Evolutionary conservation across 768 basidiomycete species (phyloP).

Genomic region (Phaeotremella fagi): DNA sequence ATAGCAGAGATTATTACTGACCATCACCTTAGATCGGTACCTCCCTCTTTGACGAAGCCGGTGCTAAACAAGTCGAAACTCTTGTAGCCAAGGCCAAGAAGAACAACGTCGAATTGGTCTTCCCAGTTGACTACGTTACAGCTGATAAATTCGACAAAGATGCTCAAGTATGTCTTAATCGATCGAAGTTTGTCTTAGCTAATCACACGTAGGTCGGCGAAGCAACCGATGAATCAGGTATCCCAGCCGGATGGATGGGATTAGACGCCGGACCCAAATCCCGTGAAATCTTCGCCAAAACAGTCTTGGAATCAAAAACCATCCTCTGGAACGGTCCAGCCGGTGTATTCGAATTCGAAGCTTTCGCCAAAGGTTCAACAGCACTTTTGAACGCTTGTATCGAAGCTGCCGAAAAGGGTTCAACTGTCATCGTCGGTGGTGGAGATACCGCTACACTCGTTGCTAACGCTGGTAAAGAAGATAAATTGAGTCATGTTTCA

Average conservation of each 20-base stretch:
- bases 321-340: conserved; percentile 94
- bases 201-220: conserved; percentile 55
- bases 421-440: conserved; percentile 91
- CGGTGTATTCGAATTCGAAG: conserved; percentile 95
- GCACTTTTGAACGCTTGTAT: conserved; percentile 77
- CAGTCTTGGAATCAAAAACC: conserved; percentile 84
- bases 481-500: conserved; percentile 89
- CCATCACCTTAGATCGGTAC: conserved; percentile 67
- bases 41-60: conserved; percentile 86
- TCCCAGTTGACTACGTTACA: conserved; percentile 90
- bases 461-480: conserved; percentile 77
- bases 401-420: conserved; percentile 76
- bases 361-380: conserved; percentile 80
- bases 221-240: conserved; percentile 78
- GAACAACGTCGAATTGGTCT: conserved; percentile 88
- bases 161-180: conserved; percentile 66
- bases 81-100: conserved; percentile 87
- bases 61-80: conserved; percentile 73
- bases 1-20: neutral
- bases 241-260: conserved; percentile 91
- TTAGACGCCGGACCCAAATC: conserved; percentile 87
- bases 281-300: conserved; percentile 67
- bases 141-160: conserved; percentile 94
- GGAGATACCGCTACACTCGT: conserved; percentile 71
- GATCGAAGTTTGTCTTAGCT: neutral